phyloP scores from a whole-genome alignment of 1,284 basidiomycete species.

The Puccinia hordei region DNA sequence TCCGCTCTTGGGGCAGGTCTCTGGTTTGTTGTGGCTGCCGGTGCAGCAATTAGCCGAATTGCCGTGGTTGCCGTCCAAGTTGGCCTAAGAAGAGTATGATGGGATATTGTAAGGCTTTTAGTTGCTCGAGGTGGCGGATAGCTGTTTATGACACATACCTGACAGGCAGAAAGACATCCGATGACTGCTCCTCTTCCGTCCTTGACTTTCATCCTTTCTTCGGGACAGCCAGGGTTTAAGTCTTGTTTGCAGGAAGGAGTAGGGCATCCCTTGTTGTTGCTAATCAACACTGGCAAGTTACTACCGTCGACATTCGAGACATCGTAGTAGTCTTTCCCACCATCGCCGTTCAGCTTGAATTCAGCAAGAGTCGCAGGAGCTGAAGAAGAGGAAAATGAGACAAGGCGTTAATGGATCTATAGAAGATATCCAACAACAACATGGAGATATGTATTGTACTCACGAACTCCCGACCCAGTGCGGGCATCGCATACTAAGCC shows the following conservation, averaged over 20 bases:
- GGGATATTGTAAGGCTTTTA: not conserved
- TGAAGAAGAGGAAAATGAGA: constrained; percentile 29
- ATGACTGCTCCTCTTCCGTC: constrained; percentile 39
- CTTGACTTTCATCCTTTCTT: constrained; percentile 37
- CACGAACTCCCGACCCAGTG: constrained; percentile 41
- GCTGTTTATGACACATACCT: constrained; percentile 13
- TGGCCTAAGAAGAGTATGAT: constrained; percentile 16
- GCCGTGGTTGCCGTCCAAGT: constrained; percentile 44
- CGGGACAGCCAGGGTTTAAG: constrained; percentile 51
- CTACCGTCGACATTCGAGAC: constrained; percentile 56
- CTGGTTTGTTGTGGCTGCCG: constrained; percentile 35
- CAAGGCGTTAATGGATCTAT: not conserved
- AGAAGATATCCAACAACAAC: not conserved
- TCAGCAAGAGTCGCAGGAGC: constrained; percentile 56
- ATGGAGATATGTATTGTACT: constrained; percentile 11
- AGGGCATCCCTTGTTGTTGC: constrained; percentile 50
- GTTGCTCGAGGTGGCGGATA: not conserved
- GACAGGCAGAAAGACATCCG: constrained; percentile 49
- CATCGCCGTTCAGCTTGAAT: constrained; percentile 52
- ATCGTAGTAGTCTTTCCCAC: constrained; percentile 55
- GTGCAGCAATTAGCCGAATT: constrained; percentile 52
- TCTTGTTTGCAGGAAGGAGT: constrained; percentile 51
- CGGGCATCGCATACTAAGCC: constrained; percentile 51
- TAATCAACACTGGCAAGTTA: constrained; percentile 55
- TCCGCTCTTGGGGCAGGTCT: constrained; percentile 49